Conservation (phyloP, 257 asterid species). For the Euphrasia confusa region DNA sequence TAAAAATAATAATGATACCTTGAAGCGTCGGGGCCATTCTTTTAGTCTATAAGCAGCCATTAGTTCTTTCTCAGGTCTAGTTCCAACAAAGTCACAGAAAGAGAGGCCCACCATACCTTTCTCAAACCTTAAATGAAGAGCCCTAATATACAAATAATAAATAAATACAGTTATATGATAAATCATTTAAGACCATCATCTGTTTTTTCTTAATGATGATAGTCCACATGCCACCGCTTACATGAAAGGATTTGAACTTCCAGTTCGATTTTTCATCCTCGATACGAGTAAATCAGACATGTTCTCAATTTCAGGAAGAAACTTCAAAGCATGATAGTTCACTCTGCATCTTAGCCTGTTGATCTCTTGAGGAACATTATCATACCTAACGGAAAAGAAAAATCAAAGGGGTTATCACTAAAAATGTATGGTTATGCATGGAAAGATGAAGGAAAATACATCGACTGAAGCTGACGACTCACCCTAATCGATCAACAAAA, state of each 20-base stretch:
- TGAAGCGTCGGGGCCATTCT: constrained; percentile 99
- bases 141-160: constrained; percentile 49
- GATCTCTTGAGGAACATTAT: constrained; percentile 93
- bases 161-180: background rate
- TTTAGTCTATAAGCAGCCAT: constrained; percentile 87
- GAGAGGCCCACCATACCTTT: constrained; percentile 99
- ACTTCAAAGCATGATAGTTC: constrained; percentile 93
- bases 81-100: constrained; percentile 96
- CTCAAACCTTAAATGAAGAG: constrained; percentile 97
- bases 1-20: constrained; percentile 39
- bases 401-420: background rate
- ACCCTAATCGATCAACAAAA: constrained; percentile 99
- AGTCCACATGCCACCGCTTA: constrained; percentile 32
- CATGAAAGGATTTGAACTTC: constrained; percentile 91
- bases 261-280: constrained; percentile 95
- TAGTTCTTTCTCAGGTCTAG: constrained; percentile 83
- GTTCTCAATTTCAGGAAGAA: constrained; percentile 92
- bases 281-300: constrained; percentile 94
- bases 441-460: constrained; percentile 10
- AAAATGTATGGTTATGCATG: constrained; percentile 7
- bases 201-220: constrained; percentile 7
- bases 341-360: constrained; percentile 97
- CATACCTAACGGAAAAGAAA: constrained; percentile 57
- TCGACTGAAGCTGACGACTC: constrained; percentile 33
- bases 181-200: constrained; percentile 10